A percentile compares a stretch with the other conserved stretches of the same genome.
Conservation (phyloP, 306 rosid species). For the Carpinus fangiana region DNA sequence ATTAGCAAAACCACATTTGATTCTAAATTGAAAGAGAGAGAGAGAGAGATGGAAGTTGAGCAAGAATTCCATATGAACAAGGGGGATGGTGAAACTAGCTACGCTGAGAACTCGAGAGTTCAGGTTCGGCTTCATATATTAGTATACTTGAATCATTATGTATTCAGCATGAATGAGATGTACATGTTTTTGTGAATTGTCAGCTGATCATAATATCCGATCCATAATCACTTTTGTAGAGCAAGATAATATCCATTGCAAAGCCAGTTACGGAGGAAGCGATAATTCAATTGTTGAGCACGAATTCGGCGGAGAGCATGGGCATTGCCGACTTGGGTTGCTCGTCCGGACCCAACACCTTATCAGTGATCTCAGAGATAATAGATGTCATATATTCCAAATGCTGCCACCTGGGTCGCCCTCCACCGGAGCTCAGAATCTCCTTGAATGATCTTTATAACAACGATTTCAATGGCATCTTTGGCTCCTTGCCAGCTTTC, state of each 20-base stretch:
- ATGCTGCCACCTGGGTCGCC: conserved; percentile 8
- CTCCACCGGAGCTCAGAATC: conserved; percentile 45
- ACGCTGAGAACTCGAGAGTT: conserved; percentile 62
- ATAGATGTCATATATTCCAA: conserved; percentile 34
- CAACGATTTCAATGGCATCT: conserved; percentile 77
- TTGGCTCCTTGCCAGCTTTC: conserved; percentile 62
- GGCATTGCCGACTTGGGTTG: conserved; percentile 84
- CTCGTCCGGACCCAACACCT: conserved; percentile 77
- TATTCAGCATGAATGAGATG: neutral
- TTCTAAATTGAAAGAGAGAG: neutral
- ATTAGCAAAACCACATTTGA: neutral
- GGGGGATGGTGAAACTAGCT: conserved; percentile 66
- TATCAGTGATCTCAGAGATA: conserved; percentile 45
- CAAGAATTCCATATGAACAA: conserved; percentile 72
- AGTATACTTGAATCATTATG: neutral
- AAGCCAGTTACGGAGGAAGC: conserved; percentile 45
- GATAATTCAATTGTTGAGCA: conserved; percentile 28
- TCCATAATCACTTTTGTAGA: conserved; percentile 25
- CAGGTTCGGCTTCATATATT: conserved; percentile 45
- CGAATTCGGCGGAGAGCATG: conserved; percentile 40
- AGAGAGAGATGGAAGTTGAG: conserved; percentile 43
- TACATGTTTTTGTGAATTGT: neutral
- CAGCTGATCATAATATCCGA: too few relatives aligned
- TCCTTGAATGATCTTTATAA: conserved; percentile 64
- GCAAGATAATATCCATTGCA: conserved; percentile 42